Conservation (phyloP, 352 stramenopile genomes). For the Halophytophthora batemanensis region DNA sequence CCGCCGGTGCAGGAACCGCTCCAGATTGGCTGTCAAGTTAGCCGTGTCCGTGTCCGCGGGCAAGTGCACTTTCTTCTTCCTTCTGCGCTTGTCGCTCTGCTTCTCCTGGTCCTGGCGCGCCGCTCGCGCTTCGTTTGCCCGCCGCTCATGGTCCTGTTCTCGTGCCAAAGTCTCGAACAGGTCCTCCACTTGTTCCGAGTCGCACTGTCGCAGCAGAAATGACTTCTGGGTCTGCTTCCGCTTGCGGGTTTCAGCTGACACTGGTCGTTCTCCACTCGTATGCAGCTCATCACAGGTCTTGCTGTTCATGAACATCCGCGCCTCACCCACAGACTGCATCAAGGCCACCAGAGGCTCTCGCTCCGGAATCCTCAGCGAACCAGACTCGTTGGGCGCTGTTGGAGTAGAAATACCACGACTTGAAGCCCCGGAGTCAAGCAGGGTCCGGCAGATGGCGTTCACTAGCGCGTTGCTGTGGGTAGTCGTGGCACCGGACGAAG, state of each 20-base stretch:
- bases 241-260: constrained; percentile 11
- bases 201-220: constrained; percentile 47
- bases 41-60: constrained; percentile 14
- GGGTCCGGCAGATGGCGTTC: constrained; percentile 29
- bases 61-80: constrained; percentile 19
- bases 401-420: neutral
- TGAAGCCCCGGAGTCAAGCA: constrained; percentile 19
- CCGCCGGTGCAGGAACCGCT: constrained; percentile 64
- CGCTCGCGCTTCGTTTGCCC: constrained; percentile 4
- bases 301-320: constrained; percentile 65
- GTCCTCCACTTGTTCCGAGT: constrained; percentile 50
- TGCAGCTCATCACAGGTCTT: constrained; percentile 57
- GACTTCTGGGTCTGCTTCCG: constrained; percentile 17
- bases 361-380: constrained; percentile 25
- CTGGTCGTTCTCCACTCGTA: constrained; percentile 40
- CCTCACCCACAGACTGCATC: constrained; percentile 34
- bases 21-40: constrained; percentile 33
- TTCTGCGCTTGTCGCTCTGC: constrained; percentile 22
- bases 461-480: constrained; percentile 29
- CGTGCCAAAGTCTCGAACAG: constrained; percentile 55
- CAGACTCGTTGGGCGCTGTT: constrained; percentile 3
- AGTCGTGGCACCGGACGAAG: constrained; percentile 18
- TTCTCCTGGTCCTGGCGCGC: constrained; percentile 15
- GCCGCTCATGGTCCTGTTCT: constrained; percentile 19
- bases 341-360: constrained; percentile 49